Conservation (phyloP, 257 asterid species). For the Primulina tabacum region DNA sequence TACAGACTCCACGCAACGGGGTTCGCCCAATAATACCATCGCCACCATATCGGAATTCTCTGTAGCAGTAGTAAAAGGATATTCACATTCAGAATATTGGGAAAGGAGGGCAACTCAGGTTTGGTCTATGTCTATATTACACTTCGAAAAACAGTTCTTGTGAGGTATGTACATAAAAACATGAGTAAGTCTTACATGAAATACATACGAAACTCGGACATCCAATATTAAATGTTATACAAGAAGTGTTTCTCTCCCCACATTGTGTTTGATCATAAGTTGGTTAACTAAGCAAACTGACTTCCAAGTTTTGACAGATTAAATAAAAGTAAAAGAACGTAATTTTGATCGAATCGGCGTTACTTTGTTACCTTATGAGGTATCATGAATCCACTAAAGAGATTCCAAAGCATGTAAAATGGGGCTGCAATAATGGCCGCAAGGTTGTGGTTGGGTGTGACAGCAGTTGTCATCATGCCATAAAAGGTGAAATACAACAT, state of each 20-base stretch:
- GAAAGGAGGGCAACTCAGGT: neutral
- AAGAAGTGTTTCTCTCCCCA: neutral
- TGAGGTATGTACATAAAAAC: too few relatives aligned
- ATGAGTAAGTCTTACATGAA: neutral
- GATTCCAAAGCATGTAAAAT: slow-evolving; percentile 94
- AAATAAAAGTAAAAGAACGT: too few relatives aligned
- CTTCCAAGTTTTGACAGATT: too few relatives aligned
- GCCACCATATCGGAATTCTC: slow-evolving; percentile 95
- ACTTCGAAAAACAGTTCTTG: too few relatives aligned
- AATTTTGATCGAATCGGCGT: neutral
- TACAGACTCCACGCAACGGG: slow-evolving; percentile 93
- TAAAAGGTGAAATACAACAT: slow-evolving; percentile 84
- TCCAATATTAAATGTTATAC: neutral
- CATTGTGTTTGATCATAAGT: too few relatives aligned
- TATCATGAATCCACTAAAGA: slow-evolving; percentile 92
- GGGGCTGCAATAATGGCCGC: slow-evolving; percentile 91
- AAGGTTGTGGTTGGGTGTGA: slow-evolving; percentile 88
- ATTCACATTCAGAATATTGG: slow-evolving; percentile 14
- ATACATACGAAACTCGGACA: neutral
- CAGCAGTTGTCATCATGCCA: slow-evolving; percentile 98
- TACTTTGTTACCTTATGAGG: slow-evolving; percentile 74
- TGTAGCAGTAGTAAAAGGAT: slow-evolving; percentile 25
- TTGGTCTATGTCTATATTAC: neutral
- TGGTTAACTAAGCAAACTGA: too few relatives aligned
- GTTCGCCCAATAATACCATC: slow-evolving; percentile 98